Conservation (phyloP, 2,329 filamentous ascomycete species). For the Colletotrichum godetiae region DNA sequence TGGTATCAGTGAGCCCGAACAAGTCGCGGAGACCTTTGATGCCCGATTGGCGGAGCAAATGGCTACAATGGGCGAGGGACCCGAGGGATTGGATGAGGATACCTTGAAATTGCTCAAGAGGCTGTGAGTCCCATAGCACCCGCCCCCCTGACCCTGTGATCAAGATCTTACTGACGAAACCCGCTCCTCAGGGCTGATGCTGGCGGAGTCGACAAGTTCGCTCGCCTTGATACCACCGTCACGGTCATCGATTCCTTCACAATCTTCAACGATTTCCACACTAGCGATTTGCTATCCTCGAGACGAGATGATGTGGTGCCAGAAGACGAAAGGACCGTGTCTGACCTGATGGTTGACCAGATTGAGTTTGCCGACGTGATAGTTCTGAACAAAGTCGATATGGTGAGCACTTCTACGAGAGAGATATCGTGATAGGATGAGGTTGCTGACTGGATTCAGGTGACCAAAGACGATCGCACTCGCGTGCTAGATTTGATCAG, state of each 20-base stretch:
- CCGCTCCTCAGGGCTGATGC: conserved; percentile 54
- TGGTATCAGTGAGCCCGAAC: conserved; percentile 78
- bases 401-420: conserved; percentile 51
- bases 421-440: neutral
- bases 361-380: conserved; percentile 83
- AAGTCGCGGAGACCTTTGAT: conserved; percentile 80
- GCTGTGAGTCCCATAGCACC: conserved; percentile 44
- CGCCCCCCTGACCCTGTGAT: conserved; percentile 31
- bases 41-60: conserved; percentile 63
- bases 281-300: conserved; percentile 73
- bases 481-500: conserved; percentile 65
- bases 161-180: neutral
- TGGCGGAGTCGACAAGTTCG: conserved; percentile 74
- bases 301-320: conserved; percentile 70
- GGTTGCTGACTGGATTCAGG: conserved; percentile 38
- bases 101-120: conserved; percentile 50
- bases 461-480: conserved; percentile 52
- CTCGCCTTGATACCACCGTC: conserved; percentile 76
- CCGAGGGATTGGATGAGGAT: conserved; percentile 46
- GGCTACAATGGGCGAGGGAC: conserved; percentile 46
- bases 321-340: conserved; percentile 80
- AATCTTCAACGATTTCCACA: conserved; percentile 78
- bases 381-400: conserved; percentile 77
- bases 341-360: conserved; percentile 81
- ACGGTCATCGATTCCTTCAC: conserved; percentile 81